Evolutionary conservation across 306 rosid species (phyloP).

Genomic region (Senna tora): DNA sequence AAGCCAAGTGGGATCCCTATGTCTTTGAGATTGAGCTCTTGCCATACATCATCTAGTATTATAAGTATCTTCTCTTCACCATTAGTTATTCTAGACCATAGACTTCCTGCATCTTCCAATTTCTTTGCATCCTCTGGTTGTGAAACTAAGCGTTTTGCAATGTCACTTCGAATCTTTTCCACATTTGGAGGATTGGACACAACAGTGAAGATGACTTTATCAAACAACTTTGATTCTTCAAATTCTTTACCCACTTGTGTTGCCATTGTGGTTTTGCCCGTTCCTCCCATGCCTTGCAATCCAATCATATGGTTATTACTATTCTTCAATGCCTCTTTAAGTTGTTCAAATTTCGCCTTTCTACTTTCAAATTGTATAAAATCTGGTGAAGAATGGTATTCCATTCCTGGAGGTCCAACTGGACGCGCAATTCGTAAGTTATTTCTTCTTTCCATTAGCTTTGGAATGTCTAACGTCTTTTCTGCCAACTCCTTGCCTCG

Average conservation of each 20-base stretch:
- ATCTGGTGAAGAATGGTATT: background rate
- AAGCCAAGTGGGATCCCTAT: conserved; percentile 31
- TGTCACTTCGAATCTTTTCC: conserved; percentile 25
- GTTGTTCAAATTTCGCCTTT: background rate
- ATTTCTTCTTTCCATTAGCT: background rate
- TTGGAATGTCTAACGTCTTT: background rate
- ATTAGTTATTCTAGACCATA: background rate
- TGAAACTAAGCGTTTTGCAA: background rate
- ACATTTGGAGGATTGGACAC: conserved; percentile 5
- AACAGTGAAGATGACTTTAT: conserved; percentile 8
- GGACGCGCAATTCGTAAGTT: background rate
- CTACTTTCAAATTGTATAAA: conserved; percentile 5
- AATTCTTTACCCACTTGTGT: background rate
- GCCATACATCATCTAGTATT: conserved; percentile 43
- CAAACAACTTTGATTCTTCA: conserved; percentile 21
- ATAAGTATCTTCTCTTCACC: conserved; percentile 11
- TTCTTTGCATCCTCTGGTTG: background rate
- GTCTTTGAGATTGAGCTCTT: conserved; percentile 4
- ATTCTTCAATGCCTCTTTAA: background rate
- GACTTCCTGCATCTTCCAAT: background rate
- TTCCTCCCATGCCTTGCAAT: conserved; percentile 1
- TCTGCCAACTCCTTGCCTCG: background rate
- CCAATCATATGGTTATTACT: background rate
- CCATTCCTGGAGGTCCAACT: background rate
- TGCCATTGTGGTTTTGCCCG: background rate